These are phyloP conservation scores for Fereydounia khargensis DNA, from an alignment of 1,284 basidiomycete species.

Conservation along the genomic window DNA sequence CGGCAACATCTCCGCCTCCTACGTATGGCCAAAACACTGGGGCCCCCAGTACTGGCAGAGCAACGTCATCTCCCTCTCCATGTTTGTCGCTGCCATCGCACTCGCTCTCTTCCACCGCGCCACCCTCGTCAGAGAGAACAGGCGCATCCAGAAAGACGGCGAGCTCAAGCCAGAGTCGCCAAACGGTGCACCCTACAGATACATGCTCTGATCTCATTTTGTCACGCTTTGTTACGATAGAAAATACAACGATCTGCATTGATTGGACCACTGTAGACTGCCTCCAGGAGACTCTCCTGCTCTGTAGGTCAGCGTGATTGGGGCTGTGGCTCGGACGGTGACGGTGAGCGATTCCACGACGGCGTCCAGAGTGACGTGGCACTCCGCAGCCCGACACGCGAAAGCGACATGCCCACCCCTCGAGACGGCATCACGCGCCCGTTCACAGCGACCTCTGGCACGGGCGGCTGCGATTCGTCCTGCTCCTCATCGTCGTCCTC, in stretches of 20 bases:
- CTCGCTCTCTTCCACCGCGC: constrained; percentile 26
- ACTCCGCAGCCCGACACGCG: constrained; percentile 25
- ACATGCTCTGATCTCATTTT: neutral
- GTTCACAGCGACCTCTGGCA: constrained; percentile 27
- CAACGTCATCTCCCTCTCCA: constrained; percentile 27
- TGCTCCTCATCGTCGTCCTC: constrained; percentile 13
- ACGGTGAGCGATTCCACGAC: no score
- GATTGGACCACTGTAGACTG: neutral
- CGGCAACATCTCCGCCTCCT: constrained; percentile 59
- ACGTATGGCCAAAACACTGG: constrained; percentile 39
- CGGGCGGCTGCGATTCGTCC: constrained; percentile 3
- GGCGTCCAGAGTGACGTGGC: no score
- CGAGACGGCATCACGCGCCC: constrained; percentile 6
- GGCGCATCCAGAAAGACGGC: constrained; percentile 19
- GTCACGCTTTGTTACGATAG: no score
- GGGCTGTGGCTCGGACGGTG: no score
- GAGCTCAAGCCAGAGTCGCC: neutral
- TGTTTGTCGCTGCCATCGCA: constrained; percentile 29
- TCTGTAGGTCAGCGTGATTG: no score
- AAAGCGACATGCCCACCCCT: constrained; percentile 28
- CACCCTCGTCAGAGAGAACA: constrained; percentile 28
- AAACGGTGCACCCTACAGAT: neutral
- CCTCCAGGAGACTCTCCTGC: neutral
- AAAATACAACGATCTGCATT: no score
- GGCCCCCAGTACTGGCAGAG: constrained; percentile 40